A percentile compares a stretch with the other conserved stretches of the same genome.
Conservation (phyloP, 140 eudicot genomes). For the Stevia rebaudiana region DNA sequence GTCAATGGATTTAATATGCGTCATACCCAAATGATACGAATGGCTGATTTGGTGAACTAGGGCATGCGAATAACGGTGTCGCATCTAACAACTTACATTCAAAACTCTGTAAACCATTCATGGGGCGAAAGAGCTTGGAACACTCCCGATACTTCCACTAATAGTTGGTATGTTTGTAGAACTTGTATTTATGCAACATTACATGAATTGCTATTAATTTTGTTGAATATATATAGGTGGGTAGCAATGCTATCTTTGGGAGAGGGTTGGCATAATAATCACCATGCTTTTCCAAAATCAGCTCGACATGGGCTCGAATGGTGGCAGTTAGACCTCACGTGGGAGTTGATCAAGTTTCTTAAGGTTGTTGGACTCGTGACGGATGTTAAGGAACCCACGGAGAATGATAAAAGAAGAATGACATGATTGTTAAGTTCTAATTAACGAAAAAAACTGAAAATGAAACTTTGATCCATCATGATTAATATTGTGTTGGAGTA, state of each 20-base stretch:
- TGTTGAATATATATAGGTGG: constrained; percentile 37
- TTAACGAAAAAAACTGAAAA: not conserved
- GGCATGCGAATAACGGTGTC: not conserved
- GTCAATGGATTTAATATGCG: no score
- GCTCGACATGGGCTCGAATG: constrained; percentile 74
- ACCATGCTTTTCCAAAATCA: constrained; percentile 71
- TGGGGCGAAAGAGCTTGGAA: constrained; percentile 39
- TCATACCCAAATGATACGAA: not conserved
- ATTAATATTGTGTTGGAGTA: not conserved
- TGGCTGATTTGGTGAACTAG: not conserved
- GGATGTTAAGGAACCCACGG: constrained; percentile 47
- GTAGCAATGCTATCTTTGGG: constrained; percentile 62
- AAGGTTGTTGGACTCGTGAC: constrained; percentile 52
- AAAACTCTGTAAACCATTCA: not conserved
- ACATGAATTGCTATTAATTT: not conserved
- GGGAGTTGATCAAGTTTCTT: constrained; percentile 59
- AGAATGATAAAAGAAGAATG: constrained; percentile 38
- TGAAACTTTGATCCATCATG: not conserved
- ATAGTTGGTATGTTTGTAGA: constrained; percentile 40
- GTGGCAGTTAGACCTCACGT: constrained; percentile 72
- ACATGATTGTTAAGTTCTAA: not conserved
- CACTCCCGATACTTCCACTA: constrained; percentile 56
- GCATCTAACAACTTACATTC: not conserved
- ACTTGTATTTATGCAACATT: not conserved
- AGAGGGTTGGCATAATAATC: constrained; percentile 84